These are phyloP conservation scores for Coccomyxa sp. DNA, from an alignment of 139 green algal genomes.

Conservation along the genomic window DNA sequence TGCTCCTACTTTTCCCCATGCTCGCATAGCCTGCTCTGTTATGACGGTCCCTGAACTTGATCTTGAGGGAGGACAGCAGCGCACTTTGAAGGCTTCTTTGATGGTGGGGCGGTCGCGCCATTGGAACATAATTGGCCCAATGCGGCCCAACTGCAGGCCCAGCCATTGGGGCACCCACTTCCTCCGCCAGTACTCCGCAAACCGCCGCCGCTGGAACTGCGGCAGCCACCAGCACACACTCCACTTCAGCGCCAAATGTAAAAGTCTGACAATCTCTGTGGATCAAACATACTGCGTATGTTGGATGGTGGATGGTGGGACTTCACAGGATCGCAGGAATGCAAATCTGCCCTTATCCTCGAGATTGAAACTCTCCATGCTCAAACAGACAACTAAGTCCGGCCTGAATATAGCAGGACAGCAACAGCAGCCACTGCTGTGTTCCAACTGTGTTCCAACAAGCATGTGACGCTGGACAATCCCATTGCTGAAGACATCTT, in stretches of 20 bases:
- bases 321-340: too few species aligned
- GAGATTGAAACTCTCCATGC: too few species aligned
- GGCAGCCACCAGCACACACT: background rate
- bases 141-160: background rate
- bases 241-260: background rate
- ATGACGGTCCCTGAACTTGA: background rate
- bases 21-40: background rate
- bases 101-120: background rate
- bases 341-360: too few species aligned
- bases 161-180: background rate
- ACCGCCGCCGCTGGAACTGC: background rate
- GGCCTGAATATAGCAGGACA: too few species aligned
- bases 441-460: too few species aligned
- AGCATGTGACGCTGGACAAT: too few species aligned
- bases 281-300: too few species aligned
- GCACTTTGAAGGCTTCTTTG: background rate
- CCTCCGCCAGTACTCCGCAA: background rate
- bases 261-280: too few species aligned
- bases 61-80: background rate
- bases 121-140: background rate
- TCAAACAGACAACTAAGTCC: too few species aligned
- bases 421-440: too few species aligned
- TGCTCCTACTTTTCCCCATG: background rate
- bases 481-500: too few species aligned
- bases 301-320: too few species aligned